Evolutionary conservation across 192 early-diverging fungal species (phyloP), one percentile per base, ranked within the genome.

Genomic region (Coemansia sp.): DNA sequence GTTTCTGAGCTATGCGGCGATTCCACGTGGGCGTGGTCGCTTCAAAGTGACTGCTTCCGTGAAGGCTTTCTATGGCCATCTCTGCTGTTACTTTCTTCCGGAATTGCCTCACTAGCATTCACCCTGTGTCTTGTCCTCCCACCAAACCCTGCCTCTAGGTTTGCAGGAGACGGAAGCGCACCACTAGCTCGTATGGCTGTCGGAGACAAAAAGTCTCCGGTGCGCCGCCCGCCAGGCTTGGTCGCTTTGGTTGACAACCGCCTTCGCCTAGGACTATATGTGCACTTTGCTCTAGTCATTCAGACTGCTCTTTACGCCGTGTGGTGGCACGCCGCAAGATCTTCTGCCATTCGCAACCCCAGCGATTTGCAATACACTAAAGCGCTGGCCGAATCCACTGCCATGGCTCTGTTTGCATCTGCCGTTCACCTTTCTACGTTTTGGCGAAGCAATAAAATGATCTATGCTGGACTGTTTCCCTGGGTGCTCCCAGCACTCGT

Each of bases 211-310:
- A 19, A 54, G 55, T 56, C 19, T 34, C 58, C 74, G 30, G 45
- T 70, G 20, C 57, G 68, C 17, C 58, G 64, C 17, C 74, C 67
- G 11, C 55, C 33, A 28, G 74, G 68, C 38, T 10, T 28, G 4
- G 68, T 66, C 5, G 37, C 36, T 11, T 20, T 71, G 28, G 57
- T 67, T 6, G 74, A 77, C 61, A 71, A 71, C 29, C 68, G 74
- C 11, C 7, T 57, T 4, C 30, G 19, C 2, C 23, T 55, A 1
- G 74, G 68, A 10, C 15, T 47, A 14, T 17, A 15, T 2, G 19
- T 61, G 0, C 6, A 37, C 22, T 33, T 37, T 2, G 3, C 65
- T 9, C 20, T 57, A 3, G 28, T 57, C 2, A 23, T 41, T 3
- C 75, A 78, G 23, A 55, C 68, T 1, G 53, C 44, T 2, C 31